Percentiles rank a stretch among this genome's conserved stretches.
These are phyloP conservation scores for Nigrospora oryzae DNA, from an alignment of 2,329 filamentous ascomycete species.

Conservation along the genomic window DNA sequence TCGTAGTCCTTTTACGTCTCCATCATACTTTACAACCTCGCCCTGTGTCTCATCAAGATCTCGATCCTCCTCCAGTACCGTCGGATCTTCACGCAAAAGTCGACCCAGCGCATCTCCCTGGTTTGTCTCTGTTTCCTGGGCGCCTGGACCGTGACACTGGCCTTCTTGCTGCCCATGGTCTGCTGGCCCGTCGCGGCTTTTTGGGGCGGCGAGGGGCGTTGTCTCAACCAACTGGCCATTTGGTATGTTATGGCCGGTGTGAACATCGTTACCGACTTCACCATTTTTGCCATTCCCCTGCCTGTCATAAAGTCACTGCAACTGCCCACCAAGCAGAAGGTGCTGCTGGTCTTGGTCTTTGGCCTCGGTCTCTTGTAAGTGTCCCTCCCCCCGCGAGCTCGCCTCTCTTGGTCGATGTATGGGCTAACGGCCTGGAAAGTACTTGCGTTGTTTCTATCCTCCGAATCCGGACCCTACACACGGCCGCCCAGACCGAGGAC, in stretches of 20 bases:
- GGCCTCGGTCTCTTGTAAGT: slow-evolving; percentile 27
- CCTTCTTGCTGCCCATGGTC: slow-evolving; percentile 14
- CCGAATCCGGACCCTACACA: slow-evolving; percentile 10
- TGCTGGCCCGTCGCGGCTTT: slow-evolving; percentile 15
- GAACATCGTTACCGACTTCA: slow-evolving; percentile 22
- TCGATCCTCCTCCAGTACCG: slow-evolving; percentile 30
- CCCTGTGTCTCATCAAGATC: slow-evolving; percentile 23
- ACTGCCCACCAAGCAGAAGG: slow-evolving; percentile 28
- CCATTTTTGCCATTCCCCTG: slow-evolving; percentile 17
- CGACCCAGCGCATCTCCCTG: slow-evolving; percentile 13
- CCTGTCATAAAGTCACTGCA: slow-evolving; percentile 25
- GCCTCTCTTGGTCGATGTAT: background rate
- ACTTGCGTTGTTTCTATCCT: slow-evolving; percentile 15
- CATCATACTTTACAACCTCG: slow-evolving; percentile 24
- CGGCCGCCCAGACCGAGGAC: slow-evolving; percentile 8
- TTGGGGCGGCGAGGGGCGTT: slow-evolving; percentile 16
- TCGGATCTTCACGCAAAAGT: slow-evolving; percentile 23
- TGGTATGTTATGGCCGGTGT: slow-evolving; percentile 19
- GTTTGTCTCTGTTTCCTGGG: slow-evolving; percentile 15
- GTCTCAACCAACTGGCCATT: slow-evolving; percentile 12
- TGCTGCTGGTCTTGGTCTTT: slow-evolving; percentile 27
- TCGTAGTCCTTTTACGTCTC: slow-evolving; percentile 19
- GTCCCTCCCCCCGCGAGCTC: background rate
- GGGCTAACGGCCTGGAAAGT: background rate
- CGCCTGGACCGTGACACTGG: slow-evolving; percentile 18